Base-by-base conservation (phyloP, 1,139 yeast genomes). In the Suzukiozyma palmioleophila region DNA sequence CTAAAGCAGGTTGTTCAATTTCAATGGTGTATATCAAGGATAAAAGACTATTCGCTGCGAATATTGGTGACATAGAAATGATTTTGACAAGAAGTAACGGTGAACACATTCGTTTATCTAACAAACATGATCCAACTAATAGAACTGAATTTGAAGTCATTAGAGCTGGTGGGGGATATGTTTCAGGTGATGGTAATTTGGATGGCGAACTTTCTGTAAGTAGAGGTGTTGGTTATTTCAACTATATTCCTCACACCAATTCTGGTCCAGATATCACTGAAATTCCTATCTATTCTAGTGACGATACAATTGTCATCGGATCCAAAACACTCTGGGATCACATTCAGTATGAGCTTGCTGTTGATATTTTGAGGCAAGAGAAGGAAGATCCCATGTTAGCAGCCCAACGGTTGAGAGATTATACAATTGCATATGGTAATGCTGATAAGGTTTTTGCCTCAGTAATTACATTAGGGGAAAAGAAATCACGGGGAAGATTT, bases 361-460 rank as follows among this genome's bases (percentile, higher is more conserved):
- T 92, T 32, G 98, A 92, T 59, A 81, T 92, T 40, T 84, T 90
- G 16, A 75, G 96, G 44, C 86, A 85, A 49, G 89, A 84, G 53
- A 79, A 81, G 49, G 81, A 80, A 14, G 88, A 88, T 50, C 95
- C 96, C 3, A 84, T 88, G 83, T 61, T 82, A 26, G 97, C 97
- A 1, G 97, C 98, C 0, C 95, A 89, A 52, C 88, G 86, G 55
- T 69, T 92, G 49, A 78, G 97, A 54, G 98, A 94, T 61, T 88
- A 85, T 64, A 97, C 97, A 1, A 79, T 92, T 44, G 83, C 96
- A 1, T 92, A 89, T 57, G 97, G 98, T 18, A 85, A 94, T 29
- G 69, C 76, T 5, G 92, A 85, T 40, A 86, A 87, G 50, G 74
- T 87, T n/a, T 79, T 92, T 27, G 95, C 90, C 3, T 77, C 87